These are phyloP conservation scores for Chaetomiaceae sp. DNA, from an alignment of 2,329 filamentous ascomycete genomes.

Conservation along the genomic window DNA sequence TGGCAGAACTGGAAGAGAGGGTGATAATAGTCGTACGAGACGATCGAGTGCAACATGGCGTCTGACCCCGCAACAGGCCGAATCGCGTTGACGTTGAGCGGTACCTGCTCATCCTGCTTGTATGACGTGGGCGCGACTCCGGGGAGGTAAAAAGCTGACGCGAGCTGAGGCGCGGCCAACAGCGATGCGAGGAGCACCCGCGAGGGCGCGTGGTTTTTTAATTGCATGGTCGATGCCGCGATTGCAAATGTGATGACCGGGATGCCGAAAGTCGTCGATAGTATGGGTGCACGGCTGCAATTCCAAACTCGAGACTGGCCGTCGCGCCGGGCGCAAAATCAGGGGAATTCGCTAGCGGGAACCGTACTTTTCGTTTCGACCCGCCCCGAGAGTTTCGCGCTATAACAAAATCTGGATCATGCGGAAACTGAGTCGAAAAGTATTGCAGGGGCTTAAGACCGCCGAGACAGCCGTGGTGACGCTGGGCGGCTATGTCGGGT, in stretches of 20 bases:
- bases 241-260: too few relatives aligned
- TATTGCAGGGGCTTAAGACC: background rate
- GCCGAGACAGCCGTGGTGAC: background rate
- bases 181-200: conserved; percentile 48
- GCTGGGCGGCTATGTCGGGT: background rate
- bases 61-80: conserved; percentile 77
- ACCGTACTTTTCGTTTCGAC: conserved; percentile 1
- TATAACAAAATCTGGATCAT: conserved; percentile 10
- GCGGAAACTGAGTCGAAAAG: background rate
- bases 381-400: conserved; percentile 14
- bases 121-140: conserved; percentile 95
- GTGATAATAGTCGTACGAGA: conserved; percentile 96
- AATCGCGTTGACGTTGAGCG: conserved; percentile 88
- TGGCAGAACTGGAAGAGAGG: conserved; percentile 82
- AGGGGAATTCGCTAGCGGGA: background rate
- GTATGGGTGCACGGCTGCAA: too few relatives aligned
- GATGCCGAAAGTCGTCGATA: too few relatives aligned
- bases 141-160: conserved; percentile 86
- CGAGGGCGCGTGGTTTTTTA: conserved; percentile 43
- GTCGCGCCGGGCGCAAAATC: background rate
- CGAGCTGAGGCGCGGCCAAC: conserved; percentile 49
- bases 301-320: too few relatives aligned
- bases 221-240: conserved; percentile 41
- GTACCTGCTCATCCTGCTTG: conserved; percentile 71
- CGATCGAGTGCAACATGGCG: conserved; percentile 80